Conservation (phyloP, 192 early-diverging fungal genomes). For the Glomus cerebriforme region DNA sequence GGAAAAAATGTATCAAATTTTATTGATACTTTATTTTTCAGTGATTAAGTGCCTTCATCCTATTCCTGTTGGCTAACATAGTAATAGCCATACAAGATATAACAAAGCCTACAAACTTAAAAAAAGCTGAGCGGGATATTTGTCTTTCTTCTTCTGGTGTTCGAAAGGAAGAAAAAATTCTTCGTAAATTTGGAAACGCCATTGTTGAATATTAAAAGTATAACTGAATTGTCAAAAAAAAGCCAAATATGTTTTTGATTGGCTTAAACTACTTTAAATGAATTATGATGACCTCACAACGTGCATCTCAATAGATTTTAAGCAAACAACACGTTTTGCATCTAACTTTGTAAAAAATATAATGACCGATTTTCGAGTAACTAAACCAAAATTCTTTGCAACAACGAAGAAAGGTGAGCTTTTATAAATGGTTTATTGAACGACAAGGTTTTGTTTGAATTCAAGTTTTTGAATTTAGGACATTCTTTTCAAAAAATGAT, state of each 20-base stretch:
- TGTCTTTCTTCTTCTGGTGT: constrained; percentile 62
- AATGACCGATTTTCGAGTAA: constrained; percentile 7
- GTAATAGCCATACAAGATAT: constrained; percentile 62
- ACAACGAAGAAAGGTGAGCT: constrained; percentile 71
- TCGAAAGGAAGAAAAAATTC: constrained; percentile 58
- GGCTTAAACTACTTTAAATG: no score
- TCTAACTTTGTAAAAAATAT: background rate
- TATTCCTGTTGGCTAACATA: constrained; percentile 31
- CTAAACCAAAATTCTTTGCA: constrained; percentile 72
- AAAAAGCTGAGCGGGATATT: constrained; percentile 58
- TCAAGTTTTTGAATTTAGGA: background rate
- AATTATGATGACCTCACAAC: no score
- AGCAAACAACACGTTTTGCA: background rate
- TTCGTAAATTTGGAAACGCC: constrained; percentile 58
- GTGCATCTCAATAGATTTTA: no score
- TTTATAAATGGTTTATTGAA: background rate
- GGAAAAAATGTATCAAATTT: no score
- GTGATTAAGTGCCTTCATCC: constrained; percentile 21
- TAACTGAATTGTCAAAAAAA: no score
- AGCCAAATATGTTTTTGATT: no score
- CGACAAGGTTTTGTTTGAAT: background rate
- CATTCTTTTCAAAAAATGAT: background rate
- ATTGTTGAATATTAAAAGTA: constrained; percentile 33
- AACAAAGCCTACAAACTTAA: constrained; percentile 62
- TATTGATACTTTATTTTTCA: no score